Evolutionary conservation across 1,139 yeast genomes (phyloP), one percentile per base, ranked within the genome.

Genomic region (Hyphopichia khmerensis): DNA sequence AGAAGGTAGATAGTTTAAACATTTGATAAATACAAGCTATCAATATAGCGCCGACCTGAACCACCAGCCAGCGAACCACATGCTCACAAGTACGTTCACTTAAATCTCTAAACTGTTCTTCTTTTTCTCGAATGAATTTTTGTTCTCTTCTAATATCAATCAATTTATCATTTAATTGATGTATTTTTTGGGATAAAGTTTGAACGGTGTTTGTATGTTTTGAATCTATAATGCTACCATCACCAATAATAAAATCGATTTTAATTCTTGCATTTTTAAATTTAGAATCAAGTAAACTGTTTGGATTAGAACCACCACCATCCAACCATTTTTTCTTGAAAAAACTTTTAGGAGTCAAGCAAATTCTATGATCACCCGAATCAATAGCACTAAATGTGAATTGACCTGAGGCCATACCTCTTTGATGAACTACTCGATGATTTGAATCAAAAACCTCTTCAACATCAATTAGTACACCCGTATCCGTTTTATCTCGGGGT

Each of bases 291-390:
- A 43, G 40, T 2, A 48, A 34, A 2, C 49, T 44, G 9, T 38
- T 21, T 6, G 52, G 50, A 39, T 50, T 48, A 16, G 40, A 29
- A 10, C 43, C 42, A 14, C 48, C 46, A 7, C 50, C 52, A 15
- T 51, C 53, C 14, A 45, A 39, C 65, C 63, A 59, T 33, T 49
- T 49, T 36, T 42, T 46, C 35, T 45, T 49, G 38, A 45, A 50
- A 42, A 77, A 77, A 31, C 80, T 72, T 49, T 79, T 75, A 4
- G 89, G 85, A 44, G 82, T 80, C 53, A 84, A 71, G 63, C 95
- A 86, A 39, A 86, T 75, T 53, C 79, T 69, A 65, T 86, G 93
- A 56, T 83, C 87, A 36, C 95, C 95, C 30, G 82, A 71, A 39
- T 81, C 89, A 39, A 80, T 67, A 1, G 91, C 84, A 26, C 82